Conservation (phyloP, 768 basidiomycete species). For the Vararia minispora region DNA sequence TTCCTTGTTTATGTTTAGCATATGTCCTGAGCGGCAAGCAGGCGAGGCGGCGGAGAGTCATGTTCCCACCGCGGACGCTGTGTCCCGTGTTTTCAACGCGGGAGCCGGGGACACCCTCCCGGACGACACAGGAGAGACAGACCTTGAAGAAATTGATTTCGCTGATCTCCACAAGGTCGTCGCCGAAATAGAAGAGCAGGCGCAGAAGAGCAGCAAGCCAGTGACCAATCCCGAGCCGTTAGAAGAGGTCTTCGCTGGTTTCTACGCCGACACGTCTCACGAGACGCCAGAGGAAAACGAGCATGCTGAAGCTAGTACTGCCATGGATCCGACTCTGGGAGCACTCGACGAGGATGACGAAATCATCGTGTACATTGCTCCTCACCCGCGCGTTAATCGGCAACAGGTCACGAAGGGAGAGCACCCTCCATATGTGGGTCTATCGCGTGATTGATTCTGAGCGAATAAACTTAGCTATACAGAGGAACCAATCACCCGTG, state of each 20-base stretch:
- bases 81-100: conserved; percentile 51
- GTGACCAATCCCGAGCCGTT: conserved; percentile 7
- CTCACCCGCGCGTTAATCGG: conserved; percentile 52
- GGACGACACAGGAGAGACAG: conserved; percentile 12
- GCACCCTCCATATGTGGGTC: no score
- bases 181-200: conserved; percentile 25
- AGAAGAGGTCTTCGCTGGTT: conserved; percentile 28
- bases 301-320: neutral
- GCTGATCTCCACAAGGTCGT: conserved; percentile 41
- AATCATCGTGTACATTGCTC: conserved; percentile 67
- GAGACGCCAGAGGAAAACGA: no score
- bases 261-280: conserved; percentile 25
- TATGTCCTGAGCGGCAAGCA: conserved; percentile 12
- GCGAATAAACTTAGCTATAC: no score
- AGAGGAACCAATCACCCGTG: no score
- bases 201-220: neutral
- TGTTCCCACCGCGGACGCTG: conserved; percentile 60
- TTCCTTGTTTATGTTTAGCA: neutral
- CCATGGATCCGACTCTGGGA: conserved; percentile 1
- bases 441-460: no score
- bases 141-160: conserved; percentile 43
- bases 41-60: conserved; percentile 41
- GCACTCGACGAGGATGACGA: conserved; percentile 38
- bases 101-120: conserved; percentile 4
- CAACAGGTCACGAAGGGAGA: no score